Conservation (phyloP, 2,329 filamentous ascomycete species). For the Corinectria fuckeliana region DNA sequence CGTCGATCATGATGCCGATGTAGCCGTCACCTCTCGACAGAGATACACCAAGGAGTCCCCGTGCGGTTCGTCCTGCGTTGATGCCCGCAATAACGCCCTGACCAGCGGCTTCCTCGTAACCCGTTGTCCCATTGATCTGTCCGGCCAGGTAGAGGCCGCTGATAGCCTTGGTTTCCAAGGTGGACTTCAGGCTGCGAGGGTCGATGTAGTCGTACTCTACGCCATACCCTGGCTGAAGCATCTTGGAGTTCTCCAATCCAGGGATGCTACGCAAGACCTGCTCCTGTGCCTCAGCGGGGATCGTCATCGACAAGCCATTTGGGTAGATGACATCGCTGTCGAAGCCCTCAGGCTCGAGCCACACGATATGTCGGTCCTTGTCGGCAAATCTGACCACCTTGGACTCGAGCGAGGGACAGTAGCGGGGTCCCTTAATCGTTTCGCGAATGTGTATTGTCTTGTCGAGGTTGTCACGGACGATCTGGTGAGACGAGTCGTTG, state of each 20-base stretch:
- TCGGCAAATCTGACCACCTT: slow-evolving; percentile 89
- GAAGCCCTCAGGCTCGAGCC: slow-evolving; percentile 97
- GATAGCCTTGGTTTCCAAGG: slow-evolving; percentile 93
- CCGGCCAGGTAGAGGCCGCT: slow-evolving; percentile 88
- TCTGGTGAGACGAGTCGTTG: slow-evolving; percentile 79
- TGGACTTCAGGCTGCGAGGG: slow-evolving; percentile 84
- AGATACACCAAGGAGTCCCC: slow-evolving; percentile 67
- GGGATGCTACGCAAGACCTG: slow-evolving; percentile 82
- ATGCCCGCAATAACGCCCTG: slow-evolving; percentile 93
- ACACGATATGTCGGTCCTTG: slow-evolving; percentile 85
- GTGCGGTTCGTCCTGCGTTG: slow-evolving; percentile 85
- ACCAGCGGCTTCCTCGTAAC: slow-evolving; percentile 95
- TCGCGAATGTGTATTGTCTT: slow-evolving; percentile 97
- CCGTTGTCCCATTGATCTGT: slow-evolving; percentile 97
- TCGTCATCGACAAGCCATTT: slow-evolving; percentile 96
- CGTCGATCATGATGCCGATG: slow-evolving; percentile 98
- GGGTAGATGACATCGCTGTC: slow-evolving; percentile 90
- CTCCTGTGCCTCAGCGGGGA: slow-evolving; percentile 86
- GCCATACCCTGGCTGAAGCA: slow-evolving; percentile 95
- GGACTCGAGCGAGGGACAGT: slow-evolving; percentile 93
- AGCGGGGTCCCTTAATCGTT: slow-evolving; percentile 90
- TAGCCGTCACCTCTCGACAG: slow-evolving; percentile 88
- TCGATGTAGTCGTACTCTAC: slow-evolving; percentile 99
- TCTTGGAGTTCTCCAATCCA: slow-evolving; percentile 87
- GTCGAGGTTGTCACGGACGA: slow-evolving; percentile 88